A percentile compares a stretch with the other conserved stretches of the same genome.
Conservation (phyloP, 164 flowering plant species). For the Hamamelis virginiana region DNA sequence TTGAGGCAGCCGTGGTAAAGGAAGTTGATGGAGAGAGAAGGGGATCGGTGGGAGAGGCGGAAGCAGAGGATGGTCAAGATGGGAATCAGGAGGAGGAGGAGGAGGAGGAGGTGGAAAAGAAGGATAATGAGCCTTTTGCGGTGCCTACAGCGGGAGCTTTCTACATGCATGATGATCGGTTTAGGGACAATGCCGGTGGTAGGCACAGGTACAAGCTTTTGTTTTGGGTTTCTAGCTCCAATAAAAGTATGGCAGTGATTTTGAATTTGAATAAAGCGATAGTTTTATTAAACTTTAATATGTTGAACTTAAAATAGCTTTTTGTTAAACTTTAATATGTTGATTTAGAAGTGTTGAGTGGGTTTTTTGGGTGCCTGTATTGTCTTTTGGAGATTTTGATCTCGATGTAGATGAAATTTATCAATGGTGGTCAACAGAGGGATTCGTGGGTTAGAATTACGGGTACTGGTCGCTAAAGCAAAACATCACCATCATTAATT, state of each 20-base stretch:
- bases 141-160: slow-evolving; percentile 98
- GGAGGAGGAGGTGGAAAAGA: slow-evolving; percentile 67
- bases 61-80: background rate
- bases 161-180: slow-evolving; percentile 99
- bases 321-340: background rate
- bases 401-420: too few species aligned
- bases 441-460: too few species aligned
- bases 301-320: background rate
- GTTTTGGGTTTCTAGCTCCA: background rate
- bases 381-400: too few species aligned
- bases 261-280: background rate
- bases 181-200: slow-evolving; percentile 72
- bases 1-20: slow-evolving; percentile 4
- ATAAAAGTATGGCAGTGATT: background rate
- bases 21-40: slow-evolving; percentile 21
- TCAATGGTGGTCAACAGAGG: too few species aligned
- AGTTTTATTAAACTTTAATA: background rate
- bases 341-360: background rate
- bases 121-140: slow-evolving; percentile 83
- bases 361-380: background rate
- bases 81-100: slow-evolving; percentile 10
- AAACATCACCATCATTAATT: too few species aligned
- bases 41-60: slow-evolving; percentile 16
- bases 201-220: slow-evolving; percentile 56
- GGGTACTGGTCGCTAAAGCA: too few species aligned